Percentiles rank a stretch among this genome's conserved stretches.
Conservation (phyloP, 2,329 filamentous ascomycete genomes). For the Aspergillus pseudoterreus region DNA sequence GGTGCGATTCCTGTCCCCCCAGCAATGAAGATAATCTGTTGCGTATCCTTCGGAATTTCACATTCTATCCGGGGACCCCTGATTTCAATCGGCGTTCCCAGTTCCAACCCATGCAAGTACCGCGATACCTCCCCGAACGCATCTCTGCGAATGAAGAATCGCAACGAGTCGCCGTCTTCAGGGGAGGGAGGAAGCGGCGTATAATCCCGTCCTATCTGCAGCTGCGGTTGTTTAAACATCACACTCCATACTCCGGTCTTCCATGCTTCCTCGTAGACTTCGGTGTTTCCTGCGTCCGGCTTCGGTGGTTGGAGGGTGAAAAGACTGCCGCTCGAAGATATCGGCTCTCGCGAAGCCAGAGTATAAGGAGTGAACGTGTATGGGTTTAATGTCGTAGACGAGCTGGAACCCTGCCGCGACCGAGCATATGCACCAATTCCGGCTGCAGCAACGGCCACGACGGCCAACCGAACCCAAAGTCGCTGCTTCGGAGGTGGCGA, state of each 20-base stretch:
- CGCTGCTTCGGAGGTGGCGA: constrained; percentile 19
- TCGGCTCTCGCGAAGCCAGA: constrained; percentile 40
- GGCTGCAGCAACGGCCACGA: constrained; percentile 33
- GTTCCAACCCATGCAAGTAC: constrained; percentile 66
- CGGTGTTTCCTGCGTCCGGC: constrained; percentile 27
- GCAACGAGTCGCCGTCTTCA: constrained; percentile 46
- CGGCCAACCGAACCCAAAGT: constrained; percentile 32
- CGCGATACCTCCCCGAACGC: constrained; percentile 78
- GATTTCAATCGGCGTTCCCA: constrained; percentile 66
- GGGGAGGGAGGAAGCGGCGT: constrained; percentile 64
- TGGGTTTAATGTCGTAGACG: constrained; percentile 31
- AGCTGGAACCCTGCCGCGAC: constrained; percentile 20
- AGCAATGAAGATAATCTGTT: constrained; percentile 74
- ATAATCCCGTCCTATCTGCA: constrained; percentile 89
- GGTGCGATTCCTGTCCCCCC: constrained; percentile 92
- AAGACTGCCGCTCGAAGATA: constrained; percentile 46
- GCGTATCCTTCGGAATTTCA: constrained; percentile 51
- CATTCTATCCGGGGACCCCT: constrained; percentile 76
- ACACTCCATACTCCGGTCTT: constrained; percentile 75
- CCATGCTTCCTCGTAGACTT: constrained; percentile 50
- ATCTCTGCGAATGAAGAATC: constrained; percentile 76
- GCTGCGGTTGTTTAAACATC: constrained; percentile 88
- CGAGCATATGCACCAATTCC: constrained; percentile 35
- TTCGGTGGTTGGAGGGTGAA: constrained; percentile 41
- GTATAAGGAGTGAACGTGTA: constrained; percentile 39